These are phyloP conservation scores for Emergomyces pasteurianus DNA, from an alignment of 2,329 filamentous ascomycete species.

Conservation along the genomic window DNA sequence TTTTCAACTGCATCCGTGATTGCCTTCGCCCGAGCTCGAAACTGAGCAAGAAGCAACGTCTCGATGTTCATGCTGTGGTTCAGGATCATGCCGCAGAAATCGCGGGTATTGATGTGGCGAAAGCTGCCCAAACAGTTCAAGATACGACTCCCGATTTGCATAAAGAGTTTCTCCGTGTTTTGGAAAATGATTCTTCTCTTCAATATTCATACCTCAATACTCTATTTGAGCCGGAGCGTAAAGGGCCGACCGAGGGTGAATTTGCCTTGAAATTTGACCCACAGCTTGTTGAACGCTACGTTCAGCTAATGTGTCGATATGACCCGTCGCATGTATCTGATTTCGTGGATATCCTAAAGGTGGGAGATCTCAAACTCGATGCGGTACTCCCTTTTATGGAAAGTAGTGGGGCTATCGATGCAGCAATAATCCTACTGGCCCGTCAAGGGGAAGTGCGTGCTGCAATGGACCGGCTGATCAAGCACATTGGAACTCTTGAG, in stretches of 20 bases:
- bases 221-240: slow-evolving; percentile 53
- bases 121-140: slow-evolving; percentile 54
- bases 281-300: slow-evolving; percentile 67
- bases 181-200: slow-evolving; percentile 48
- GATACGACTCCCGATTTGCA: slow-evolving; percentile 53
- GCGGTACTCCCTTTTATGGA: slow-evolving; percentile 79
- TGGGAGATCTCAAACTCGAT: slow-evolving; percentile 66
- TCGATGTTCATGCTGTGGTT: slow-evolving; percentile 58
- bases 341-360: slow-evolving; percentile 66
- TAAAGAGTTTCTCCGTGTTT: slow-evolving; percentile 49
- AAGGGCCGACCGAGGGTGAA: slow-evolving; percentile 21
- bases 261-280: slow-evolving; percentile 32
- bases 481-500: slow-evolving; percentile 68
- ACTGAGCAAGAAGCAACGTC: slow-evolving; percentile 56
- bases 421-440: slow-evolving; percentile 80
- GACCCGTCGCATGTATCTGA: slow-evolving; percentile 71
- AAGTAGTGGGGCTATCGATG: slow-evolving; percentile 78
- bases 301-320: slow-evolving; percentile 82
- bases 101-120: slow-evolving; percentile 52
- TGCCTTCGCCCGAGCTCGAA: slow-evolving; percentile 55
- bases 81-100: slow-evolving; percentile 54
- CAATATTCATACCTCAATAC: slow-evolving; percentile 69
- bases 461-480: slow-evolving; percentile 76
- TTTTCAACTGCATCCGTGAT: slow-evolving; percentile 70
- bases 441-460: slow-evolving; percentile 71